phyloP scores from a whole-genome alignment of 352 stramenopile genomes.

The Plasmopara muralis region DNA sequence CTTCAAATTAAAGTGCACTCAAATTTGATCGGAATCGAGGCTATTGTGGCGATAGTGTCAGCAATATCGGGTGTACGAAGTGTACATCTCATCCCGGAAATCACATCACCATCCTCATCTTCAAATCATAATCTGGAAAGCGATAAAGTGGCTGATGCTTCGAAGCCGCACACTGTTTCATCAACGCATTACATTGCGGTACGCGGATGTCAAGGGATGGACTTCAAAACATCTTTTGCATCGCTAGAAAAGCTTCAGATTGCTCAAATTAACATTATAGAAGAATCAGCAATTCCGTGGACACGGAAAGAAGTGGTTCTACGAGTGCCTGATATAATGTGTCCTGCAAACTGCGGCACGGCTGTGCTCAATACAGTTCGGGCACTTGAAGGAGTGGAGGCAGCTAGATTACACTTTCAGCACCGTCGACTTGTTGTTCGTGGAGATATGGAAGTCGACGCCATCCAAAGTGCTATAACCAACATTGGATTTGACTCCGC shows the following conservation, averaged over 20 bases:
- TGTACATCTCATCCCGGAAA: conserved; percentile 32
- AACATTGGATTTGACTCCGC: conserved; percentile 58
- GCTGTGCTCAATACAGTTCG: conserved; percentile 58
- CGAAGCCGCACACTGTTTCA: neutral
- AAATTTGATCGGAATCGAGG: conserved; percentile 19
- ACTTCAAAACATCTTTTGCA: conserved; percentile 17
- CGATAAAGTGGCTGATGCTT: neutral
- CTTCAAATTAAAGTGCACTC: conserved; percentile 28
- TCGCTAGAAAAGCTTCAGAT: conserved; percentile 25
- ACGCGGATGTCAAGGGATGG: conserved; percentile 25
- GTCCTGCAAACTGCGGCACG: conserved; percentile 62
- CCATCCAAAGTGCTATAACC: conserved; percentile 35
- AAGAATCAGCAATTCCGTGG: conserved; percentile 37
- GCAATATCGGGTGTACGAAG: conserved; percentile 37
- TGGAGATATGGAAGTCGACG: conserved; percentile 35
- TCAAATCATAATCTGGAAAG: conserved; percentile 1
- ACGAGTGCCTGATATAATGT: conserved; percentile 76
- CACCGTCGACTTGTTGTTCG: conserved; percentile 48
- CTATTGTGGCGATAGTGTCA: conserved; percentile 37
- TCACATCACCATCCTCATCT: neutral
- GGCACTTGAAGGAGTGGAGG: conserved; percentile 38
- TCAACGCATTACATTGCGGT: conserved; percentile 25
- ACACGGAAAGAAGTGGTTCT: conserved; percentile 58
- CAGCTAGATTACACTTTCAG: conserved; percentile 50
- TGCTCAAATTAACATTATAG: conserved; percentile 27